A percentile compares a stretch with the other conserved stretches of the same genome.
These are phyloP conservation scores for Zarea fungicola DNA, from an alignment of 2,329 filamentous ascomycete species.

Conservation along the genomic window DNA sequence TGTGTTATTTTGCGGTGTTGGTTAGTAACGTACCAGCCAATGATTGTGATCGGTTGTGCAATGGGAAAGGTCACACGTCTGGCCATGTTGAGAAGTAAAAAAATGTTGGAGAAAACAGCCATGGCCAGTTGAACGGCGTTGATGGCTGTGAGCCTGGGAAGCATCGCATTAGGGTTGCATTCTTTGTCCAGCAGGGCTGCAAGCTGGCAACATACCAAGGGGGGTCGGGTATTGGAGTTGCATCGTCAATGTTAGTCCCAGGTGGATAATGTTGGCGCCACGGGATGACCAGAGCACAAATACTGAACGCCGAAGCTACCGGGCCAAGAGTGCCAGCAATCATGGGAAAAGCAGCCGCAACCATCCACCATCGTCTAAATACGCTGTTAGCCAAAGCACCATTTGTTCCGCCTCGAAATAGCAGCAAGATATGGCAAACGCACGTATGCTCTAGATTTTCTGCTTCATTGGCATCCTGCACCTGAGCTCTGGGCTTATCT, in stretches of 20 bases:
- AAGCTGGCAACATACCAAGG: slow-evolving; percentile 55
- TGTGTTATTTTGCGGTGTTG: too few species aligned
- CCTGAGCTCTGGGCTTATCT: not conserved
- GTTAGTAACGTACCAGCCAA: slow-evolving; percentile 63
- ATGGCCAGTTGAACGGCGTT: slow-evolving; percentile 74
- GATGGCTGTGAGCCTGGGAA: slow-evolving; percentile 64
- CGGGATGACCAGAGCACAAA: slow-evolving; percentile 74
- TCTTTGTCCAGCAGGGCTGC: too few species aligned
- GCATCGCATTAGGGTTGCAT: too few species aligned
- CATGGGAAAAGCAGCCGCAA: slow-evolving; percentile 65
- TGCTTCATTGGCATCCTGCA: slow-evolving; percentile 2
- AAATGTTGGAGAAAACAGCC: slow-evolving; percentile 73
- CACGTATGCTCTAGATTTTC: slow-evolving; percentile 9
- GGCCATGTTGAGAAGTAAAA: slow-evolving; percentile 84
- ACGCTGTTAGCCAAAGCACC: too few species aligned
- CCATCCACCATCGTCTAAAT: slow-evolving; percentile 61
- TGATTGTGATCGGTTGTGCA: slow-evolving; percentile 76
- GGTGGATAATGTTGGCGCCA: slow-evolving; percentile 62
- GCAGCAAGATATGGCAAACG: not conserved
- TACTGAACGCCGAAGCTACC: slow-evolving; percentile 80
- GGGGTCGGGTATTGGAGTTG: slow-evolving; percentile 59
- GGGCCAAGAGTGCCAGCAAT: slow-evolving; percentile 80
- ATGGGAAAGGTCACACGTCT: slow-evolving; percentile 72
- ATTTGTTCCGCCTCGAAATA: too few species aligned
- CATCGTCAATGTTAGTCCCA: slow-evolving; percentile 42